phyloP scores from a whole-genome alignment of 2,329 filamentous ascomycete species.

The Aspergillus sojae region DNA sequence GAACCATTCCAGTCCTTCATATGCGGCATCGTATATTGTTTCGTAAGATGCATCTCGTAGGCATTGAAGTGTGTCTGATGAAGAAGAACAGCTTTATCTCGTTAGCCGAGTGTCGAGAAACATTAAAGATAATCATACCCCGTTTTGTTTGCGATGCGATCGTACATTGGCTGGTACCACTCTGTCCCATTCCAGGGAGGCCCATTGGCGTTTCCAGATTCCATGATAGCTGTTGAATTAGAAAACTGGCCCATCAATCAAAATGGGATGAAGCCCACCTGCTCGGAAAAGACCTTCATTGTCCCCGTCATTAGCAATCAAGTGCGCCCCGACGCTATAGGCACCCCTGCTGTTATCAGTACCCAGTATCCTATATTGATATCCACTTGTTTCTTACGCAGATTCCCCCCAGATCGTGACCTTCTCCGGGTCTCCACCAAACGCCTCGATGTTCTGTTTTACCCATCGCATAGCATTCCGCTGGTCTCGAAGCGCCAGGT shows the following conservation, averaged over 20 bases:
- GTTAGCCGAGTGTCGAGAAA: background rate
- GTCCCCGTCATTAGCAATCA: conserved; percentile 32
- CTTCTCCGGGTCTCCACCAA: conserved; percentile 34
- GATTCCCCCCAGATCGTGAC: conserved; percentile 44
- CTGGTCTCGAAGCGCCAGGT: conserved; percentile 36
- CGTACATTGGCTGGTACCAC: conserved; percentile 38
- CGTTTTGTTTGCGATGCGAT: conserved; percentile 30
- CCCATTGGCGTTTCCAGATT: conserved; percentile 34
- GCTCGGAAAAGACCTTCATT: conserved; percentile 36
- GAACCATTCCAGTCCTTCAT: conserved; percentile 34
- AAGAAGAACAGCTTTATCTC: conserved; percentile 25
- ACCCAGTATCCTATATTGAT: background rate
- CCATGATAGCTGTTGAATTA: conserved; percentile 31
- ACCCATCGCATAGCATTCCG: conserved; percentile 41
- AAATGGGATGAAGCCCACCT: conserved; percentile 18
- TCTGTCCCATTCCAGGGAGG: conserved; percentile 37
- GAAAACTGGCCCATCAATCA: too few relatives aligned
- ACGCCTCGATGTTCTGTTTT: conserved; percentile 37
- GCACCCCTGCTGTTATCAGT: conserved; percentile 27
- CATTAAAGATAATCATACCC: conserved; percentile 19
- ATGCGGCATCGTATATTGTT: conserved; percentile 26
- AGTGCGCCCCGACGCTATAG: conserved; percentile 35
- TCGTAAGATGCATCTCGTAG: conserved; percentile 31
- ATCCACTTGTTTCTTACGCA: conserved; percentile 24
- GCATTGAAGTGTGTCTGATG: conserved; percentile 31